Evolutionary conservation across 176 grass and related monocot species (phyloP).

Genomic region (Pontederia crassipes): DNA sequence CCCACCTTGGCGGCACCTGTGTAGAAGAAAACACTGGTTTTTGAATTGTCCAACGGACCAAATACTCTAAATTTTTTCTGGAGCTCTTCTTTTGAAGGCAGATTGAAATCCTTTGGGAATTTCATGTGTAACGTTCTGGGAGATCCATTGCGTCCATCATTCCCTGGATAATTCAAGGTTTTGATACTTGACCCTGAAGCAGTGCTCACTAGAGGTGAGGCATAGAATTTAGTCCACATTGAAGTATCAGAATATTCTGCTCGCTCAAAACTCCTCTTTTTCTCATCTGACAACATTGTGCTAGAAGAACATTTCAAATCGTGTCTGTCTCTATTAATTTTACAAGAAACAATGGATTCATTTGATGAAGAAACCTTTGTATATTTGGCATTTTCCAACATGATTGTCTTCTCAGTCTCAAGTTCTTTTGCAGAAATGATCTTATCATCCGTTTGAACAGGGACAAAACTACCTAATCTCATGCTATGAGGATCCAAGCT

Average conservation of each 20-base stretch:
- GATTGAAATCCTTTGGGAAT: slow-evolving; percentile 16
- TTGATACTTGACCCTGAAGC: background rate
- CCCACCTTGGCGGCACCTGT: slow-evolving; percentile 18
- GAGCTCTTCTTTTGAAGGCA: slow-evolving; percentile 19
- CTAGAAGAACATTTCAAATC: background rate
- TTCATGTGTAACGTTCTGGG: slow-evolving; percentile 13
- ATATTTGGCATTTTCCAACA: background rate
- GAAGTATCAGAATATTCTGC: background rate
- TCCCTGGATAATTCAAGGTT: background rate
- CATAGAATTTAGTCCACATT: slow-evolving; percentile 14
- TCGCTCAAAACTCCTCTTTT: background rate
- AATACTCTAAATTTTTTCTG: slow-evolving; percentile 11
- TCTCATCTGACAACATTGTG: background rate
- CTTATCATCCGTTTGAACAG: background rate
- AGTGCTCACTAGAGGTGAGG: slow-evolving; percentile 8
- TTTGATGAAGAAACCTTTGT: background rate
- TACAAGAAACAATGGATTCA: background rate
- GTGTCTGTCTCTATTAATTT: background rate
- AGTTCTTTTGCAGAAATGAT: background rate
- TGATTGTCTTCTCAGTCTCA: background rate
- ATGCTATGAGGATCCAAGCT: background rate
- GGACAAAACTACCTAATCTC: background rate
- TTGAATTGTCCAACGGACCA: slow-evolving; percentile 10
- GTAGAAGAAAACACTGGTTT: slow-evolving; percentile 19
- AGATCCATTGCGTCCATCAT: background rate